These are phyloP conservation scores for Fusarium concolor DNA, from an alignment of 2,329 filamentous ascomycete genomes.

Conservation along the genomic window DNA sequence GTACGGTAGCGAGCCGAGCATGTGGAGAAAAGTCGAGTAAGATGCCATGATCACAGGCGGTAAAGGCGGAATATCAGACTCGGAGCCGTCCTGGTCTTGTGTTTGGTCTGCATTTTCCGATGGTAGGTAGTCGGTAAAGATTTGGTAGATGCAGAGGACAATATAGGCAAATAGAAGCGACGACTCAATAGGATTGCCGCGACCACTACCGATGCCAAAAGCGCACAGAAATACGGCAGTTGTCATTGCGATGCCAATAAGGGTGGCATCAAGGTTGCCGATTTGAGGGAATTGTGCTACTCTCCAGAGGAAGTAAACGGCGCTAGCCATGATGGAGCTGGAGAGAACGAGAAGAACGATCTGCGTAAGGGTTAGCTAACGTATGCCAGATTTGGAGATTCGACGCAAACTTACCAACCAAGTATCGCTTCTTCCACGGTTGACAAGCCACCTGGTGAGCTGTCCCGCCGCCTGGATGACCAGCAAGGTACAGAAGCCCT, in stretches of 20 bases:
- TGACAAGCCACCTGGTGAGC: slow-evolving; percentile 94
- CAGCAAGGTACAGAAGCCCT: slow-evolving; percentile 95
- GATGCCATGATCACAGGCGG: slow-evolving; percentile 99
- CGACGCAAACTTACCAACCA: slow-evolving; percentile 80
- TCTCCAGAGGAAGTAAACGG: slow-evolving; percentile 95
- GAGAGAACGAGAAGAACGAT: slow-evolving; percentile 89
- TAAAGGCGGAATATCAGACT: slow-evolving; percentile 94
- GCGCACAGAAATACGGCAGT: slow-evolving; percentile 92
- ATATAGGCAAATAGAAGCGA: slow-evolving; percentile 96
- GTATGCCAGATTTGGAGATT: neutral
- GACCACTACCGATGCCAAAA: slow-evolving; percentile 92
- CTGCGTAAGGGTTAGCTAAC: slow-evolving; percentile 62
- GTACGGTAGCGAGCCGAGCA: slow-evolving; percentile 83
- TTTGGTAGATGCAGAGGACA: slow-evolving; percentile 98
- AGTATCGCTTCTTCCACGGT: slow-evolving; percentile 90
- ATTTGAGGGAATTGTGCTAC: slow-evolving; percentile 94
- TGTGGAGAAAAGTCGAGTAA: slow-evolving; percentile 89
- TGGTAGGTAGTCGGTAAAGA: slow-evolving; percentile 97
- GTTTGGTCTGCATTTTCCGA: slow-evolving; percentile 71
- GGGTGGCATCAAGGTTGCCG: slow-evolving; percentile 88
- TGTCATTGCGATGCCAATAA: slow-evolving; percentile 93
- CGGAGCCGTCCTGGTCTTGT: slow-evolving; percentile 62
- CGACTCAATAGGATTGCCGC: slow-evolving; percentile 94
- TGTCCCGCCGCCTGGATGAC: slow-evolving; percentile 96
- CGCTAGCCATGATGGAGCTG: slow-evolving; percentile 90